These are phyloP conservation scores for Arabidopsis arenosa DNA, from an alignment of 345 rosid genomes.

Conservation along the genomic window DNA sequence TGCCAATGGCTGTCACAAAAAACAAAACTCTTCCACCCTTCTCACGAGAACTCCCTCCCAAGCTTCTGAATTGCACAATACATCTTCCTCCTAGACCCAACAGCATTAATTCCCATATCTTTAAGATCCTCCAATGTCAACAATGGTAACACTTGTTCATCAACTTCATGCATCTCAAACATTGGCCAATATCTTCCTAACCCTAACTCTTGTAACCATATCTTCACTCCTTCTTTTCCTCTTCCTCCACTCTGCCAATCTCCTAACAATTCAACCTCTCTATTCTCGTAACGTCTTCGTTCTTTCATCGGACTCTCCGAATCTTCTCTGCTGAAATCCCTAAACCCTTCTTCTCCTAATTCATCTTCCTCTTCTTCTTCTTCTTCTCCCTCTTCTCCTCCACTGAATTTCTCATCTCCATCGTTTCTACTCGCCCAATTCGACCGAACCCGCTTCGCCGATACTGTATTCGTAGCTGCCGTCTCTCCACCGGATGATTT, in stretches of 20 bases:
- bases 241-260: constrained; percentile 56
- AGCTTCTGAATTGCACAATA: constrained; percentile 80
- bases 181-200: constrained; percentile 77
- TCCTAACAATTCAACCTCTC: constrained; percentile 44
- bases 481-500: constrained; percentile 33
- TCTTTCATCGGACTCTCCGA: constrained; percentile 74
- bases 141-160: constrained; percentile 82
- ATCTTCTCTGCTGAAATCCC: constrained; percentile 65
- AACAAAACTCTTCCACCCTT: constrained; percentile 7
- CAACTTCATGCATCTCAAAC: constrained; percentile 90
- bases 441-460: constrained; percentile 63
- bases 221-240: constrained; percentile 36
- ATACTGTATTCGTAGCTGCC: not conserved
- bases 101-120: constrained; percentile 90
- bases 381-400: constrained; percentile 53
- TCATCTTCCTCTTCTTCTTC: constrained; percentile 59
- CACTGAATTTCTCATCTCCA: constrained; percentile 62
- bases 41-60: constrained; percentile 72
- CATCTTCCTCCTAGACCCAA: constrained; percentile 88
- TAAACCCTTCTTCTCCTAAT: constrained; percentile 56
- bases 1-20: constrained; percentile 51
- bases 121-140: constrained; percentile 86
- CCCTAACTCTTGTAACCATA: constrained; percentile 52
- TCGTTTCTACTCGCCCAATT: constrained; percentile 68
- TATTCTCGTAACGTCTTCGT: constrained; percentile 40